These are phyloP conservation scores for Beta vulgaris DNA, from an alignment of 148 eudicot species.

Conservation along the genomic window DNA sequence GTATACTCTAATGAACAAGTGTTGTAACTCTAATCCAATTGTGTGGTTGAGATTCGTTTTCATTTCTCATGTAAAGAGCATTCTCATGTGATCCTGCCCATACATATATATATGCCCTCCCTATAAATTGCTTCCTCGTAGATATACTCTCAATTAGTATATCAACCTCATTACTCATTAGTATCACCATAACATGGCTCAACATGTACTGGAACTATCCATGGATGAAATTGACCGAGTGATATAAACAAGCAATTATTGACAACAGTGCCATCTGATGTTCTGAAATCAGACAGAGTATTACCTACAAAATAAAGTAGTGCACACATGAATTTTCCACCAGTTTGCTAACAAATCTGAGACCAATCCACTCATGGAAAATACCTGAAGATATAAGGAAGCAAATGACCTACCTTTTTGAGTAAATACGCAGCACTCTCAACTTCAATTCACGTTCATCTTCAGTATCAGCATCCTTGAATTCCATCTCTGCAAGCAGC, in stretches of 20 bases:
- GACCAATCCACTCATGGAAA: neutral
- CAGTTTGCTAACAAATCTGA: neutral
- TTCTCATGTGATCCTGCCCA: no score
- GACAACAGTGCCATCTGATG: neutral
- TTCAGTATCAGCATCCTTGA: constrained; percentile 55
- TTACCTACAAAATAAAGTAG: neutral
- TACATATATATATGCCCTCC: no score
- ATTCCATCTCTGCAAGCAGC: constrained; percentile 55
- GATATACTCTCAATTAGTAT: neutral
- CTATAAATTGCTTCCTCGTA: neutral
- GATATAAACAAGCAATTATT: neutral
- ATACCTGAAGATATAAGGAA: neutral
- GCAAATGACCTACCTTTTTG: constrained; percentile 31
- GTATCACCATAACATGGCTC: neutral
- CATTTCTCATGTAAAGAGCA: no score
- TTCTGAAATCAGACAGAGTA: no score
- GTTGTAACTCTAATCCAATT: no score
- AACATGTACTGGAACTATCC: neutral
- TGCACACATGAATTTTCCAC: neutral
- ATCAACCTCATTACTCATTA: neutral
- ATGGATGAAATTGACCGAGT: neutral
- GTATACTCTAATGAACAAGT: no score
- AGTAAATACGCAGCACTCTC: constrained; percentile 41
- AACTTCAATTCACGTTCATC: constrained; percentile 46
- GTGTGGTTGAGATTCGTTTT: no score